Evolutionary conservation across 176 grass and related monocot species (phyloP).

Genomic region (Stipa capillata): DNA sequence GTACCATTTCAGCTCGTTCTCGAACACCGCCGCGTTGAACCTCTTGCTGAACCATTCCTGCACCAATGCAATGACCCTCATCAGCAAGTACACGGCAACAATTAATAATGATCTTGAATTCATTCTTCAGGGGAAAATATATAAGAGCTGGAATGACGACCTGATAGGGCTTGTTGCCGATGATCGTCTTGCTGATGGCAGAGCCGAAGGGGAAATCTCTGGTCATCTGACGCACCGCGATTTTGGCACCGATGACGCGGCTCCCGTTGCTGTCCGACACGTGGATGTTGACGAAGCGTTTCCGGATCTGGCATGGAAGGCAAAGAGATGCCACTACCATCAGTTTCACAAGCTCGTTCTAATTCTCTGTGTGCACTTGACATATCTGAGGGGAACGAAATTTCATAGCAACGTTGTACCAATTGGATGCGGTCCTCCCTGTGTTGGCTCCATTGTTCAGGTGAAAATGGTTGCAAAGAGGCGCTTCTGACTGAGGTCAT

Average conservation of each 20-base stretch:
- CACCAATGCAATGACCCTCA: neutral
- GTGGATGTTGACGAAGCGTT: slow-evolving; percentile 54
- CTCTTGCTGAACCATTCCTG: slow-evolving; percentile 62
- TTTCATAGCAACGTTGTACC: neutral
- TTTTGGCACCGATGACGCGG: slow-evolving; percentile 31
- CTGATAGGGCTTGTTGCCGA: slow-evolving; percentile 63
- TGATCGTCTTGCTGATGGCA: slow-evolving; percentile 50
- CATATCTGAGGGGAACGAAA: neutral
- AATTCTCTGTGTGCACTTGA: neutral
- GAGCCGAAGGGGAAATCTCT: slow-evolving; percentile 71
- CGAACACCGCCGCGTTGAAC: slow-evolving; percentile 90
- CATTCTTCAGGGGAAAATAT: too few relatives aligned
- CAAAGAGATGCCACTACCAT: neutral
- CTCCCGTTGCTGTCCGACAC: slow-evolving; percentile 41
- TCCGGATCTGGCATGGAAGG: slow-evolving; percentile 33
- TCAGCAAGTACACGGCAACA: too few relatives aligned
- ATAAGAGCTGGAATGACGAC: too few relatives aligned
- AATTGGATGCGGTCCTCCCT: slow-evolving; percentile 52
- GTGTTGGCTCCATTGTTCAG: slow-evolving; percentile 70
- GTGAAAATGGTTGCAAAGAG: slow-evolving; percentile 60
- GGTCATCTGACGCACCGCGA: slow-evolving; percentile 49
- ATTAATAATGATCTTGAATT: too few relatives aligned
- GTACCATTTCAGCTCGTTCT: slow-evolving; percentile 98
- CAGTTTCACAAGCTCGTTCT: neutral
- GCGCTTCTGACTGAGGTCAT: slow-evolving; percentile 53